Conservation (phyloP, 2,329 filamentous ascomycete genomes). For the Akanthomyces lecanii region DNA sequence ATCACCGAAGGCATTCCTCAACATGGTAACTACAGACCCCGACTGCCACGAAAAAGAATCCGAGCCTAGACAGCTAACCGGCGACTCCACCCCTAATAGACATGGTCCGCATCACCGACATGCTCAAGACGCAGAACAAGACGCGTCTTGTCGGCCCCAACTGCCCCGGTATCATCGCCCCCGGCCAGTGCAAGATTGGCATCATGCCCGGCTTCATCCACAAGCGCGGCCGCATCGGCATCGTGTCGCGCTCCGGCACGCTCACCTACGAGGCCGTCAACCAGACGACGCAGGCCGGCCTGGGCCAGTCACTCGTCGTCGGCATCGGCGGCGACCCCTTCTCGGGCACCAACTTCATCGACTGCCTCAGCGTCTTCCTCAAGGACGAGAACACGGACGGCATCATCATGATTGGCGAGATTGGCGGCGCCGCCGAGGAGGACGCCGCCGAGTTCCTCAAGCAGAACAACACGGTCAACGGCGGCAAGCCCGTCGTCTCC, state of each 20-base stretch:
- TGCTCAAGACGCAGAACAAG: constrained; percentile 96
- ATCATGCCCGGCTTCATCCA: constrained; percentile 99
- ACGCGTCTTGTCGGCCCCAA: constrained; percentile 95
- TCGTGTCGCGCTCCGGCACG: constrained; percentile 96
- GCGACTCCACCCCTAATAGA: constrained; percentile 47
- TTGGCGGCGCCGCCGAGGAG: constrained; percentile 95
- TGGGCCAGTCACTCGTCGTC: constrained; percentile 96
- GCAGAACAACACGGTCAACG: constrained; percentile 81
- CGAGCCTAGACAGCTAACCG: constrained; percentile 1
- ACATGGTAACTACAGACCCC: constrained; percentile 60
- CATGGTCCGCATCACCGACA: constrained; percentile 98
- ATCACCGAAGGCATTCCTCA: constrained; percentile 98
- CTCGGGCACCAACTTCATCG: constrained; percentile 99
- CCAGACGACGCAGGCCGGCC: constrained; percentile 94
- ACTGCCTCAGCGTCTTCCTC: constrained; percentile 96
- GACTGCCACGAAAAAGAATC: neutral
- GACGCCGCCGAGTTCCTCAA: constrained; percentile 96
- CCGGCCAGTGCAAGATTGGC: constrained; percentile 98
- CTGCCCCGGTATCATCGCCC: constrained; percentile 94
- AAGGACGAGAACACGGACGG: constrained; percentile 95
- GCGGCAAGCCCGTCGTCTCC: constrained; percentile 87
- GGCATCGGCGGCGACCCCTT: constrained; percentile 98
- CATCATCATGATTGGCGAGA: constrained; percentile 99
- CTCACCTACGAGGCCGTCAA: constrained; percentile 99
- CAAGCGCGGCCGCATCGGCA: constrained; percentile 97